These are phyloP conservation scores for Moelleriella libera DNA, from an alignment of 2,329 filamentous ascomycete species.

Conservation along the genomic window DNA sequence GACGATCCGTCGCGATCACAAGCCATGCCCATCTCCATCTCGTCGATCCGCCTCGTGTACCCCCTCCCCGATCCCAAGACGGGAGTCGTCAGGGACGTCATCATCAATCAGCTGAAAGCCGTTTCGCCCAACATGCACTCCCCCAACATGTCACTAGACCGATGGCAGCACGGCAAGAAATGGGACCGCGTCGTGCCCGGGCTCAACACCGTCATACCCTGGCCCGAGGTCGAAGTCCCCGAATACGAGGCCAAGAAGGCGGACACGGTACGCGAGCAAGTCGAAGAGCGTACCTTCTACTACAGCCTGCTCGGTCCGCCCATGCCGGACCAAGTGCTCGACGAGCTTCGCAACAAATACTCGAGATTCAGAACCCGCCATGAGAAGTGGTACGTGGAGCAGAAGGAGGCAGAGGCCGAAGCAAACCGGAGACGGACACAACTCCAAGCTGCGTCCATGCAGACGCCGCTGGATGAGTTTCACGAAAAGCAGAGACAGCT, in stretches of 20 bases:
- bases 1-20: conserved; percentile 14
- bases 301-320: conserved; percentile 67
- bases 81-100: conserved; percentile 53
- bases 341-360: conserved; percentile 77
- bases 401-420: conserved; percentile 45
- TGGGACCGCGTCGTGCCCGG: conserved; percentile 52
- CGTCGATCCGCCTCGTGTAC: conserved; percentile 68
- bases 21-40: conserved; percentile 44
- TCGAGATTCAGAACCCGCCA: conserved; percentile 71
- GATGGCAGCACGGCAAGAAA: conserved; percentile 25
- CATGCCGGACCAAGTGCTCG: conserved; percentile 63
- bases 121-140: conserved; percentile 32
- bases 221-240: conserved; percentile 45
- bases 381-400: conserved; percentile 55
- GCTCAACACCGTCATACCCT: conserved; percentile 60
- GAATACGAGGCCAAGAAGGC: conserved; percentile 36
- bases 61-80: conserved; percentile 54
- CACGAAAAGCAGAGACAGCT: conserved; percentile 38
- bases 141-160: conserved; percentile 24
- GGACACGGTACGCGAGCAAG: conserved; percentile 66
- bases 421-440: conserved; percentile 21
- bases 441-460: conserved; percentile 22
- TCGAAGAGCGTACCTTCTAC: conserved; percentile 61
- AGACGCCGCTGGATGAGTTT: conserved; percentile 44
- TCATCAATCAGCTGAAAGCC: conserved; percentile 58